Percentiles rank a stretch among this genome's conserved stretches.
Conservation (phyloP, 75 land plant species). For the Chamaecyparis obtusa region DNA sequence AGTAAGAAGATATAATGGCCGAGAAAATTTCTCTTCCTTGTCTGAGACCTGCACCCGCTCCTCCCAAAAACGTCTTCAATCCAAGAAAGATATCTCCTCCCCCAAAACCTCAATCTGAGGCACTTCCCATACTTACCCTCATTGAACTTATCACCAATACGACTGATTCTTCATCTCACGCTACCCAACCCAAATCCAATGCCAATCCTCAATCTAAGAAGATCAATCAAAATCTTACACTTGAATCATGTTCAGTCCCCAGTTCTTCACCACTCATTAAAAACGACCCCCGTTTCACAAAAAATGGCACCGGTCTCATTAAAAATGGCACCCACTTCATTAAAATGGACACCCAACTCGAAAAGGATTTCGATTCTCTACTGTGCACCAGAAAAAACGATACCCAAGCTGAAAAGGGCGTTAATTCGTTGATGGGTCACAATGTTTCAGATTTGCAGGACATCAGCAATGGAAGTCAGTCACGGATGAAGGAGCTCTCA, state of each 20-base stretch:
- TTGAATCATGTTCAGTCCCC: background rate
- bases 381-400: background rate
- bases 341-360: background rate
- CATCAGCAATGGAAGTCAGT: constrained; percentile 3
- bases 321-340: background rate
- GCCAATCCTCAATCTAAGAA: background rate
- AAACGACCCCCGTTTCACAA: background rate
- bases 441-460: background rate
- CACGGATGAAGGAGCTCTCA: constrained; percentile 27
- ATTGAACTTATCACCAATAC: constrained; percentile 22
- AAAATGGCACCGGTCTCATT: background rate
- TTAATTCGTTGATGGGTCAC: background rate
- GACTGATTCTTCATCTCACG: constrained; percentile 21
- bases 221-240: background rate
- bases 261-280: constrained; percentile 6
- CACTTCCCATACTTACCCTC: constrained; percentile 23
- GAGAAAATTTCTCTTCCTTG: background rate
- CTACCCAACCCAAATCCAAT: constrained; percentile 5
- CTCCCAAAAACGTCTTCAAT: constrained; percentile 1
- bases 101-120: constrained; percentile 17
- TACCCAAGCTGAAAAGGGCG: background rate
- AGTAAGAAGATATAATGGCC: background rate
- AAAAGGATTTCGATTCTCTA: background rate
- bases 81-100: constrained; percentile 14
- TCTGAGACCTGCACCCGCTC: background rate